A percentile compares a stretch with the other conserved stretches of the same genome.
phyloP scores from a whole-genome alignment of 805 yeast species.

The Ogataea sp. region DNA sequence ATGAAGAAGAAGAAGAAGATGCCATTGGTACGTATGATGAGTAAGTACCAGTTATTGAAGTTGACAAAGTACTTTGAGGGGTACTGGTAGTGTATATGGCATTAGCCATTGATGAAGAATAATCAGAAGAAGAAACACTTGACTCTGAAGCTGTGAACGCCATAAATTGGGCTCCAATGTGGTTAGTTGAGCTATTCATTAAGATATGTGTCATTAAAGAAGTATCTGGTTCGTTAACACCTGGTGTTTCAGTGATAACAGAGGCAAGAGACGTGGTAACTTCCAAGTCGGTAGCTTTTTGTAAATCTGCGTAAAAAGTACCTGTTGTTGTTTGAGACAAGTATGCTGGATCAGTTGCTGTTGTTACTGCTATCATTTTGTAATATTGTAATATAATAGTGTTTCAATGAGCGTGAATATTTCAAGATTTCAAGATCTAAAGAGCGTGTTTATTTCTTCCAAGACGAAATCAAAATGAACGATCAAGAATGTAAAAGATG shows the following conservation, averaged over 20 bases:
- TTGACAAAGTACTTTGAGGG: too few species aligned
- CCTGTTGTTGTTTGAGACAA: slow-evolving; percentile 7
- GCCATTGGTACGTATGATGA: too few species aligned
- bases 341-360: background rate
- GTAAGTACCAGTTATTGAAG: too few species aligned
- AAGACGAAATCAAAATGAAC: too few species aligned
- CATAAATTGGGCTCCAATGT: too few species aligned
- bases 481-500: too few species aligned
- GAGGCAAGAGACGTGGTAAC: slow-evolving; percentile 6
- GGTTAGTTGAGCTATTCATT: background rate
- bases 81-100: background rate
- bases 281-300: slow-evolving; percentile 11
- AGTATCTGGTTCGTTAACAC: background rate
- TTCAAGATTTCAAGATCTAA: too few species aligned
- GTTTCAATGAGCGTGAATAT: too few species aligned
- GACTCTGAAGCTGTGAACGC: too few species aligned
- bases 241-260: slow-evolving; percentile 2
- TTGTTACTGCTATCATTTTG: background rate
- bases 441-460: too few species aligned
- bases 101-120: background rate
- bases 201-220: background rate
- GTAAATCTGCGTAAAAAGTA: slow-evolving; percentile 12
- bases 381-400: too few species aligned
- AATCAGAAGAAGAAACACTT: too few species aligned
- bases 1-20: slow-evolving; percentile 1